Base-by-base conservation (phyloP, 1,139 yeast genomes). In the Candida tunisiensis region DNA sequence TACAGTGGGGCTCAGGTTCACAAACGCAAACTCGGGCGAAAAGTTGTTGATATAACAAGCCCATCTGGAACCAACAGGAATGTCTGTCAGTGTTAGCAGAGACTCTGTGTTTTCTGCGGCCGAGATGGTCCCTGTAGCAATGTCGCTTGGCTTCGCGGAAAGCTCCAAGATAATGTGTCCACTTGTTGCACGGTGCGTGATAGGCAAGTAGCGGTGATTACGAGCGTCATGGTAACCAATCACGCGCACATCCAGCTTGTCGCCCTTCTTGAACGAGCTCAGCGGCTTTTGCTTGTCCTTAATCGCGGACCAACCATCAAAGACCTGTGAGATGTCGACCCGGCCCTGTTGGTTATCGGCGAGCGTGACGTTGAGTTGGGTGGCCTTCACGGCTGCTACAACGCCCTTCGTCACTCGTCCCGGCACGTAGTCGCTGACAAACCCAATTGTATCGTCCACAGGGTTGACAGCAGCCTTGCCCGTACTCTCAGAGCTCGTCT, bases 321-420 rank as follows among this genome's bases (percentile, higher is more conserved):
- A 77, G 29, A 78, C 59, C 49, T 79, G 78, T 7, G 88, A 67
- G 13, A 74, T 62, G 43, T 80, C 93, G 31, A 85, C 56, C 46
- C 92, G 67, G 24, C 93, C 95, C 42, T 69, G 78, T 36, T 74
- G 60, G 44, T 77, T 74, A 34, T 77, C 92, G 26, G 91, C 85
- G 30, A 83, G 57, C 33, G 65, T 67, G 23, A 85, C 74, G 42
- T 74, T 73, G 40, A 85, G 57, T 51, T 80, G 91, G 8, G 83
- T 72, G 28, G 68, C 71, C 44, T 77, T 78, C 26, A 79, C 64
- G 2, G 74, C 59, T 30, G 64, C 69, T 32, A 85, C 55, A 15
- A 51, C 45, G 21, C 75, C 92, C 45, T 74, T 28, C 16, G 16
- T 25, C 16, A 18, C 34, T 23, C 55, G 62, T 23, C 93, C 93